Evolutionary conservation across 805 yeast genomes (phyloP).

Genomic region (Candida golubevii): DNA sequence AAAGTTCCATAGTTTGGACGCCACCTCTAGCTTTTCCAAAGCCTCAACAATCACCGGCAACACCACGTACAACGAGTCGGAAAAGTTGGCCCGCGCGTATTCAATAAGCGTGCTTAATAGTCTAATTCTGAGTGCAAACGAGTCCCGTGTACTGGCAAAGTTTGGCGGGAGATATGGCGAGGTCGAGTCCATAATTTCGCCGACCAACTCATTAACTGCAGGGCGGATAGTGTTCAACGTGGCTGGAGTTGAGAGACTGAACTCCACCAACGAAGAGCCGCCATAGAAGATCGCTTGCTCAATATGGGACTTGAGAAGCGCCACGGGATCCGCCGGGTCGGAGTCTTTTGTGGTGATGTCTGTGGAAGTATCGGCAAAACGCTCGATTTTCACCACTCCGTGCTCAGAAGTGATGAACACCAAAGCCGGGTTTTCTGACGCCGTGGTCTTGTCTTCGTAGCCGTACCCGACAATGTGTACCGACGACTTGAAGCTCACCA

Average conservation of each 20-base stretch:
- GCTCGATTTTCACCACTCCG: slow-evolving; percentile 61
- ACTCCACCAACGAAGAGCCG: slow-evolving; percentile 40
- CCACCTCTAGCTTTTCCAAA: slow-evolving; percentile 41
- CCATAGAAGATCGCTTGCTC: slow-evolving; percentile 80
- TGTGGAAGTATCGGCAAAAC: slow-evolving; percentile 25
- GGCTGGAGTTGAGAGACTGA: slow-evolving; percentile 42
- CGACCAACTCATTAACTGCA: slow-evolving; percentile 46
- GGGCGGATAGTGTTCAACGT: slow-evolving; percentile 16
- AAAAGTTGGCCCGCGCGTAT: slow-evolving; percentile 45
- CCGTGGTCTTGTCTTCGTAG: slow-evolving; percentile 37
- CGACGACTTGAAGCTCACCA: slow-evolving; percentile 51
- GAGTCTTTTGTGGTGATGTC: slow-evolving; percentile 12
- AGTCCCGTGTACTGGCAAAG: slow-evolving; percentile 47
- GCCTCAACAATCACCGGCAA: slow-evolving; percentile 32
- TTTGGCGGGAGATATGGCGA: slow-evolving; percentile 55
- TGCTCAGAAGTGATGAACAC: slow-evolving; percentile 45
- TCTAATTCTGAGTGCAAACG: slow-evolving; percentile 46
- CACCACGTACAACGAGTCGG: slow-evolving; percentile 29
- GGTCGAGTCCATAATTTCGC: slow-evolving; percentile 54
- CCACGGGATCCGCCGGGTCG: slow-evolving; percentile 19
- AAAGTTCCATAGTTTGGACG: slow-evolving; percentile 38
- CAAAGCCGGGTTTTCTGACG: slow-evolving; percentile 41
- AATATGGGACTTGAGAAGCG: slow-evolving; percentile 64
- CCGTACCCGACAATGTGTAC: slow-evolving; percentile 59
- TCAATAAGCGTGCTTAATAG: slow-evolving; percentile 42